These are phyloP conservation scores for Suhomyces faveliae DNA, from an alignment of 805 yeast species.

Conservation along the genomic window DNA sequence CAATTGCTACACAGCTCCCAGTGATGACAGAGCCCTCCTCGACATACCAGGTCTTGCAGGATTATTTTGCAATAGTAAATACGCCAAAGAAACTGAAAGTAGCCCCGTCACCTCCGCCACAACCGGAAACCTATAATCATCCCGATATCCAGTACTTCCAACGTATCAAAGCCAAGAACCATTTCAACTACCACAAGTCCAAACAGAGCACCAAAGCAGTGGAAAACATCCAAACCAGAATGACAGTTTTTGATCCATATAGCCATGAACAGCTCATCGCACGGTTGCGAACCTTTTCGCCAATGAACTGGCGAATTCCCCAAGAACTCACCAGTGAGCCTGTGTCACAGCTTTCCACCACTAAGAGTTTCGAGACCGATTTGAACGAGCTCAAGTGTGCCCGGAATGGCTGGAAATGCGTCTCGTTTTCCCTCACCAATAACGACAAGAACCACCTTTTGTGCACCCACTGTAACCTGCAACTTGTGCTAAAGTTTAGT, in stretches of 20 bases:
- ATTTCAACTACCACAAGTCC: constrained; percentile 35
- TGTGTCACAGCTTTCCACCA: neutral
- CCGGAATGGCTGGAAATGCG: constrained; percentile 54
- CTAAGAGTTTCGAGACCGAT: neutral
- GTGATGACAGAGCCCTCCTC: constrained; percentile 12
- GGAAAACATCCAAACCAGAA: constrained; percentile 15
- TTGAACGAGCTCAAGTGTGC: constrained; percentile 51
- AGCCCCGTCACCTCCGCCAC: constrained; percentile 8
- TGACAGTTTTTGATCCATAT: constrained; percentile 37
- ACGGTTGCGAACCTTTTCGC: constrained; percentile 44
- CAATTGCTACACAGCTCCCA: neutral
- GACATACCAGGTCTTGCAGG: constrained; percentile 25
- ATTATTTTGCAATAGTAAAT: constrained; percentile 22
- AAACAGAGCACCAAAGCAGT: constrained; percentile 14
- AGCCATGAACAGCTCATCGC: constrained; percentile 32
- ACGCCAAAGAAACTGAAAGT: constrained; percentile 15
- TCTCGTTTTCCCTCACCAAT: constrained; percentile 23
- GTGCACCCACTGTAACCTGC: constrained; percentile 34
- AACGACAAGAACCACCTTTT: constrained; percentile 29
- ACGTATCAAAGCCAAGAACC: constrained; percentile 34
- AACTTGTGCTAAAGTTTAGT: constrained; percentile 26
- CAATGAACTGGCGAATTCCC: constrained; percentile 48
- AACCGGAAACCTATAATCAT: constrained; percentile 19
- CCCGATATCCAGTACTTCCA: constrained; percentile 42
- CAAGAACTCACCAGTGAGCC: constrained; percentile 4